phyloP scores from a whole-genome alignment of 176 grass and related monocot genomes.

The Zoysia japonica region DNA sequence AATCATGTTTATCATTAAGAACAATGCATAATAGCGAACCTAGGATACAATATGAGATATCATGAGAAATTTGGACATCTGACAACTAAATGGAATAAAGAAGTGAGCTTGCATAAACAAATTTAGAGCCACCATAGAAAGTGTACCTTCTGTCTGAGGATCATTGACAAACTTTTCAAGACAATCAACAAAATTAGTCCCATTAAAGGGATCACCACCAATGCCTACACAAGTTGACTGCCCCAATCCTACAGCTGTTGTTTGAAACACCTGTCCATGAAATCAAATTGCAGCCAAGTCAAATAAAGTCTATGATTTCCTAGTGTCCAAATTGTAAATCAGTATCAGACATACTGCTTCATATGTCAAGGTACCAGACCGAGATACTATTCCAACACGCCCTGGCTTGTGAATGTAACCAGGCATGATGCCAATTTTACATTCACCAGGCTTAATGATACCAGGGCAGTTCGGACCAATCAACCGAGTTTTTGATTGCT shows the following conservation, averaged over 20 bases:
- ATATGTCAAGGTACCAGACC: constrained; percentile 99
- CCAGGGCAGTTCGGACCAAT: constrained; percentile 99
- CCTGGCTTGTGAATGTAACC: constrained; percentile 99
- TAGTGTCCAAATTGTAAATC: neutral
- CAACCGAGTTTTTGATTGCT: constrained; percentile 84
- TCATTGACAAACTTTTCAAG: constrained; percentile 89
- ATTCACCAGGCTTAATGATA: constrained; percentile 98
- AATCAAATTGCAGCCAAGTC: constrained; percentile 24
- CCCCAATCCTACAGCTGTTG: constrained; percentile 88
- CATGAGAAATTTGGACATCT: neutral
- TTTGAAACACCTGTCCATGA: constrained; percentile 85
- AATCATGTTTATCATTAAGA: constrained; percentile 24
- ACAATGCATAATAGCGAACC: constrained; percentile 8
- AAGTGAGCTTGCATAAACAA: neutral
- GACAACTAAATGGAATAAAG: neutral
- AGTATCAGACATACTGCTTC: constrained; percentile 70
- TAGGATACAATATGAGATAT: neutral
- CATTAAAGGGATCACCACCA: constrained; percentile 97
- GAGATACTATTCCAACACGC: constrained; percentile 86
- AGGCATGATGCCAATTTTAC: constrained; percentile 99
- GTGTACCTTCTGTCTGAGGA: constrained; percentile 98
- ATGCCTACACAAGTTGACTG: constrained; percentile 98
- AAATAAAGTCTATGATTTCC: constrained; percentile 23
- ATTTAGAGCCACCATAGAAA: neutral
- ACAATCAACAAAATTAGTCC: constrained; percentile 98